Base-by-base conservation (phyloP, 129 eudicot genomes). In the Ambrosia trifida region DNA sequence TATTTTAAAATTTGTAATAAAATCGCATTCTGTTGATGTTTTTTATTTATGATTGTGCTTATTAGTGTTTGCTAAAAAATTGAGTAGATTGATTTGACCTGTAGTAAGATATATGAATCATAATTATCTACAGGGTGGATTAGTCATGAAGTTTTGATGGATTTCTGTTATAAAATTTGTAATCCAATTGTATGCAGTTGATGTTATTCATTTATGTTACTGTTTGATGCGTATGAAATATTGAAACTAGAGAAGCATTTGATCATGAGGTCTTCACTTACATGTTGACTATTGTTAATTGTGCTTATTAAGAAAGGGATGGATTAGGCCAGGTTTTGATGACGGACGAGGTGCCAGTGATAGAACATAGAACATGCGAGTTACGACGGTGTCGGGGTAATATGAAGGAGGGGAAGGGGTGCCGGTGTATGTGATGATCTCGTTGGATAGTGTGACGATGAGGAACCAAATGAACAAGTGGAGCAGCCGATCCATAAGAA, bases 351-450 rank as follows among this genome's bases (percentile, higher is more conserved):
- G n/a, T n/a, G n/a, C n/a, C n/a, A n/a, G n/a, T n/a, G n/a, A n/a
- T n/a, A n/a, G n/a, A n/a, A n/a, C n/a, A n/a, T n/a, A n/a, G n/a
- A n/a, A n/a, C n/a, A n/a, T n/a, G n/a, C n/a, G n/a, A n/a, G n/a
- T n/a, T n/a, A n/a, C n/a, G n/a, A n/a, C n/a, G n/a, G n/a, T n/a
- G n/a, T n/a, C n/a, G n/a, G 9, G 36, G 16, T 2, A 68, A 69
- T 68, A 62, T 7, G 24, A 82, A 69, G 79, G 69, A 51, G n/a
- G n/a, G 64, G 75, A 75, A 57, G 96, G 96, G 47, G 98, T 94
- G 32, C 98, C 98, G 77, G 96, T 94, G 33, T 94, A 77, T 66
- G 96, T 89, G 70, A 89, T 89, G 96, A 89, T 89, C 92, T 92
- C 96, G 68, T 63, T 89, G 68, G 96, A 89, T 20, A 86, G 96